Base-by-base conservation (phyloP, 345 rosid species). In the Stellera chamaejasme region DNA sequence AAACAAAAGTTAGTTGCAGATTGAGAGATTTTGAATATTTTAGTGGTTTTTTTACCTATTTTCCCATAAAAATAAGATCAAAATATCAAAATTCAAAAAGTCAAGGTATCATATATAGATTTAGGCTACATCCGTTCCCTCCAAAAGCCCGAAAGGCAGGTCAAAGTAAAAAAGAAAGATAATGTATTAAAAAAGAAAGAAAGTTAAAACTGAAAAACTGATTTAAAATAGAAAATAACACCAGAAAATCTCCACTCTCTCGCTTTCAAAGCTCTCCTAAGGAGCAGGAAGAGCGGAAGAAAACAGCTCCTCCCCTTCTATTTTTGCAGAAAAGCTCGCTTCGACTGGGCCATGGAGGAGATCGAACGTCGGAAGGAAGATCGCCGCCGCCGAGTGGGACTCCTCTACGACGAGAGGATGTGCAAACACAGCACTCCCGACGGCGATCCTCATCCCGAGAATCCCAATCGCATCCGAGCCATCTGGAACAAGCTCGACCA, bases 361-460 rank as follows among this genome's bases (percentile, higher is more conserved):
- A 49, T 27, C 44, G 52, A 12, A 26, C 49, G 54, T 45, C 52
- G 15, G 42, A 52, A 32, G 47, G 54, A 45, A 52, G 25, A 51
- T 16, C 27, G 4, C 13, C 72, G 56, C 43, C 77, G 87, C 59
- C 77, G 74, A 41, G 92, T 89, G 26, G 96, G 97, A 26, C 57
- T 89, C 46, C 10, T 79, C 9, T 89, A 84, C 79, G 96, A 89
- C 49, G 92, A 81, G 76, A 77, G 82, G 54, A 93, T 87, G 97
- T 83, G 97, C 57, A 81, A 71, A 27, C 99, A 93, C 66, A 70
- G 50, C 39, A 77, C 85, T 27, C 87, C 96, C 7, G 77, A 83
- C 61, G 88, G 73, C 10, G 90, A 77, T 23, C 42, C 52, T 70
- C 94, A 93, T 58, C 91, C 90, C 0, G 96, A 89, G 67, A 74